A percentile compares a stretch with the other conserved stretches of the same genome.
Conservation (phyloP, 2,329 filamentous ascomycete genomes). For the Sclerotiophoma versabilis region DNA sequence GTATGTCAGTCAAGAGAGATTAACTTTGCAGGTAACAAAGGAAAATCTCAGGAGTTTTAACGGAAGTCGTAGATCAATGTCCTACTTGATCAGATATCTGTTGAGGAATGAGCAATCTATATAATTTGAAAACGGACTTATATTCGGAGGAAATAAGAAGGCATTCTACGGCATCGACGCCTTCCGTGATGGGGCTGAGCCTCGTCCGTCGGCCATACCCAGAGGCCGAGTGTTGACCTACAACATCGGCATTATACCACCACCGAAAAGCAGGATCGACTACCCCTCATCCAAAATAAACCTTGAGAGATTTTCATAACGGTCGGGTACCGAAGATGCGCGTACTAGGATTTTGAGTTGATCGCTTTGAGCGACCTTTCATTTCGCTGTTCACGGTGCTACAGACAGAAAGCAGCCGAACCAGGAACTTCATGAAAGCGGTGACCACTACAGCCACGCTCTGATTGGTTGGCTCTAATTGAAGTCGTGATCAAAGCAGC, state of each 20-base stretch:
- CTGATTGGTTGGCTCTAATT: background rate
- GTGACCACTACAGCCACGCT: background rate
- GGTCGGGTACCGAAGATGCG: background rate
- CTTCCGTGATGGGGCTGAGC: conserved; percentile 12
- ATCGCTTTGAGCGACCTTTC: background rate
- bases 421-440: background rate
- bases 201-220: conserved; percentile 3
- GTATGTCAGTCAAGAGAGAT: too few relatives aligned
- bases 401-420: background rate
- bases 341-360: background rate
- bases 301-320: background rate
- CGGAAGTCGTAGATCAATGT: background rate
- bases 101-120: background rate
- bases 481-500: conserved; percentile 4
- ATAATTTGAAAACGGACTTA: conserved; percentile 9
- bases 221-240: conserved; percentile 6
- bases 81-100: background rate
- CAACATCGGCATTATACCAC: conserved; percentile 6
- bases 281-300: conserved; percentile 4
- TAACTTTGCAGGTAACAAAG: too few relatives aligned
- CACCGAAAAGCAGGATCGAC: background rate
- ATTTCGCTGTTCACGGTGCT: conserved; percentile 2
- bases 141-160: conserved; percentile 3
- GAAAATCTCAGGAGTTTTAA: background rate
- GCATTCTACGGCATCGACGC: background rate